Conservation (phyloP, 768 basidiomycete species). For the Leccinum barrowsii region DNA sequence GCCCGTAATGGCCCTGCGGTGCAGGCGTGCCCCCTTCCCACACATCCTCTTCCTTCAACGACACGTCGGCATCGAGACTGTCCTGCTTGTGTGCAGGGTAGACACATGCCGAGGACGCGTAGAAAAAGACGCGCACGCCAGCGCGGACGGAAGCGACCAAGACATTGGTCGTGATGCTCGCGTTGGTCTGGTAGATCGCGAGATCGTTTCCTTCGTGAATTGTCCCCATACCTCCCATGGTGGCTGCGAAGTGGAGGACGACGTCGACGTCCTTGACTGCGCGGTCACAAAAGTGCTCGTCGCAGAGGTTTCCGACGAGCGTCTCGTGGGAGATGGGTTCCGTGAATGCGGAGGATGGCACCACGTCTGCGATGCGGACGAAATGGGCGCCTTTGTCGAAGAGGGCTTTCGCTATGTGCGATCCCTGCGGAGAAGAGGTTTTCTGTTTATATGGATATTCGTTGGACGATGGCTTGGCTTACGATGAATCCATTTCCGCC, state of each 20-base stretch:
- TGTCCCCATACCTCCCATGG: constrained; percentile 64
- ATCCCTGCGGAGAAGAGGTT: constrained; percentile 38
- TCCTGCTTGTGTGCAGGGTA: constrained; percentile 47
- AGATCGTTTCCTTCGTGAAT: constrained; percentile 52
- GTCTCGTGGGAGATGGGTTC: constrained; percentile 33
- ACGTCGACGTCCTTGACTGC: constrained; percentile 39
- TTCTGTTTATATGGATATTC: not conserved
- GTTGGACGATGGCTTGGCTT: constrained; percentile 10
- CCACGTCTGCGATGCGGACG: constrained; percentile 46
- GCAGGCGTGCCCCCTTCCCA: constrained; percentile 36
- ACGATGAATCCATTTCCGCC: constrained; percentile 58
- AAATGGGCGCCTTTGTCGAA: constrained; percentile 21
- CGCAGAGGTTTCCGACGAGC: constrained; percentile 45
- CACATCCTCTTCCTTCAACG: constrained; percentile 45
- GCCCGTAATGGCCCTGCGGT: constrained; percentile 57
- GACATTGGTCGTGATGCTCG: constrained; percentile 47
- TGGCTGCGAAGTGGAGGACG: constrained; percentile 57
- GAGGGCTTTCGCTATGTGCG: constrained; percentile 45
- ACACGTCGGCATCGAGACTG: constrained; percentile 32
- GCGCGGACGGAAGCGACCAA: constrained; percentile 37
- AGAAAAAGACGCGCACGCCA: constrained; percentile 45
- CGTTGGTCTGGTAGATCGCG: constrained; percentile 47
- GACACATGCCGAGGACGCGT: constrained; percentile 58
- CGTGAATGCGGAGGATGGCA: constrained; percentile 19
- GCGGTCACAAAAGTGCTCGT: constrained; percentile 36